Base-by-base conservation (phyloP, 768 basidiomycete species). In the Infundibulicybe gibba region DNA sequence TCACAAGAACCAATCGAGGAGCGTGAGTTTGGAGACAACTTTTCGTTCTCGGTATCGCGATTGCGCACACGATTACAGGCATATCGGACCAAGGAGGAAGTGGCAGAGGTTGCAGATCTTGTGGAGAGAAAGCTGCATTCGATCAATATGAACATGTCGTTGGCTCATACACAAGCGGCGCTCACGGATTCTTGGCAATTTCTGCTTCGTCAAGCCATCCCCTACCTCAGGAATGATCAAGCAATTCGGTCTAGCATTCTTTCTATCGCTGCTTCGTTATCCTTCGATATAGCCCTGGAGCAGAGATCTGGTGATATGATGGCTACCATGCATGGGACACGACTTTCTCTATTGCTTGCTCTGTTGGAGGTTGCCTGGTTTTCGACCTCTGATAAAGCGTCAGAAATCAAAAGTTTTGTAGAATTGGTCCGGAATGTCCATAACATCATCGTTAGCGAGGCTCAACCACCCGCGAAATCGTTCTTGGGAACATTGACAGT, bases 91-190 rank as follows among this genome's bases (percentile, higher is more conserved):
- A 63, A 61, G 6, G 63, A 69, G 11, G 70, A 77, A 32, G 72
- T 74, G 54, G 61, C 67, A 0, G 70, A 73, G 5, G 67, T 64
- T 10, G 64, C 70, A 1, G 75, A 80, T 10, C 66, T 66, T 4
- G 67, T 81, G 12, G 78, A 87, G 53, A 79, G 75, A 41, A 74
- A 76, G 31, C 66, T 92, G 3, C 70, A 79, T 41, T 81, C 84
- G 1, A 81, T 94, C 61, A 97, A 97, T 62, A 75, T 93, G 53
- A 94, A 94, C 59, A 76, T 94, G 41, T 94, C 92, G 1, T 69
- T 97, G 33, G 72, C 88, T 16, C 87, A 95, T 55, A 76, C 88
- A 0, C 89, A 94, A 61, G 79, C 78, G 2, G 69, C 80, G 2
- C 71, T 92, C 39, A 79, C 86, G 0, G 81, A 88, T 47, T 79